Evolutionary conservation across 371 early-diverging fungal species (phyloP), one percentile per base, ranked within the genome.

Genomic region (Capillidium heterosporum): DNA sequence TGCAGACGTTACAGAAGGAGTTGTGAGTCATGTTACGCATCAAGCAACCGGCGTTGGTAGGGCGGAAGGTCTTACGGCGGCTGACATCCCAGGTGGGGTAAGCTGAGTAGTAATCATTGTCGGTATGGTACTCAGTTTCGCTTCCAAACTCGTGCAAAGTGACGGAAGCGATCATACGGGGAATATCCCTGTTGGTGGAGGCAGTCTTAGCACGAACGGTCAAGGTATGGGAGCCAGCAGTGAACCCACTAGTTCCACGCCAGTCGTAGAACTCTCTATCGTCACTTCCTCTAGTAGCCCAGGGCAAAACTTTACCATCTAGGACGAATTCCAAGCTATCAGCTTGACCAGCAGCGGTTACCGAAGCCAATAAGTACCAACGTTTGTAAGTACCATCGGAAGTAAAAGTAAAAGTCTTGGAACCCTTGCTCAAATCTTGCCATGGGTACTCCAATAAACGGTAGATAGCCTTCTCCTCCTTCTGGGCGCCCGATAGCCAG

Each of bases 21-120:
- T 56, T 57, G 11, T 61, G 59, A 23, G 67, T 48, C 77, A 77
- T 79, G 61, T 79, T 76, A 31, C 80, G 67, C 80, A 79, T 79
- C 59, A 79, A 48, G 49, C 80, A 79, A 27, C 55, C 61, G 57
- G 72, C 74, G 62, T 77, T 70, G 47, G 74, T 75, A 17, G 71
- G 73, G 10, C 74, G 63, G 64, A 68, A 75, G 5, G 69, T 64
- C 57, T 69, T 68, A 21, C 55, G 50, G 4, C 67, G 65, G 1
- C 43, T 23, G 26, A 66, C 55, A 35, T 66, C 64, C 24, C 58
- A 74, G 15, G 72, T 71, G 0, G 76, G 77, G 50, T 70, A 77
- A 10, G 75, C 75, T 0, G 67, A 64, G 55, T 73, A 64, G 47
- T 65, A 47, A 19, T 40, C 59, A 59, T 70, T 61, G 58, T 70